Conservation (phyloP, 345 rosid genomes). For the Lepidium aucheri region DNA sequence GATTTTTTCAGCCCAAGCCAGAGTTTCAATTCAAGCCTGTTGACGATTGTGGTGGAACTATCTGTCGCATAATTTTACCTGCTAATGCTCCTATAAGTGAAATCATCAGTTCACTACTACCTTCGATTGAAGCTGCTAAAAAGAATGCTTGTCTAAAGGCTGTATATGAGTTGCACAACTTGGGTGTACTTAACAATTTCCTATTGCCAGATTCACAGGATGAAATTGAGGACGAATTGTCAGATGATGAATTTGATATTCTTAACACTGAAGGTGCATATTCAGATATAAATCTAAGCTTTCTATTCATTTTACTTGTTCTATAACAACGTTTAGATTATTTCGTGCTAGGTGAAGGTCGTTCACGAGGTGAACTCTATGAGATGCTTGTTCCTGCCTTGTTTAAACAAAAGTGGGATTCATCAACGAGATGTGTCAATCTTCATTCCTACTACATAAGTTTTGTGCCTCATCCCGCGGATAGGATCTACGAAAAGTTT, state of each 20-base stretch:
- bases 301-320: background rate
- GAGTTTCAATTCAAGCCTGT: conserved; percentile 43
- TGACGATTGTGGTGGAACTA: conserved; percentile 66
- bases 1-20: conserved; percentile 79
- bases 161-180: conserved; percentile 65
- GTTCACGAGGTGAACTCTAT: conserved; percentile 50
- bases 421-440: conserved; percentile 23
- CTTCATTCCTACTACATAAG: conserved; percentile 52
- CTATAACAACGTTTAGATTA: background rate
- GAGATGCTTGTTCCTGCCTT: conserved; percentile 70
- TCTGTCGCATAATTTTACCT: conserved; percentile 67
- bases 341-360: conserved; percentile 40
- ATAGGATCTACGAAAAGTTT: conserved; percentile 66
- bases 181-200: conserved; percentile 63
- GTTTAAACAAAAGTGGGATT: conserved; percentile 54
- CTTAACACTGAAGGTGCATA: conserved; percentile 47
- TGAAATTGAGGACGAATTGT: conserved; percentile 34
- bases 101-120: conserved; percentile 45
- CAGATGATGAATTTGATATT: conserved; percentile 29
- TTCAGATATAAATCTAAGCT: conserved; percentile 6
- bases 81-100: conserved; percentile 73
- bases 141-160: conserved; percentile 80
- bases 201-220: conserved; percentile 47
- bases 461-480: conserved; percentile 62
- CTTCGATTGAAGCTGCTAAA: conserved; percentile 72